A percentile compares a stretch with the other conserved stretches of the same genome.
These are phyloP conservation scores for Podospora fimiseda DNA, from an alignment of 495 filamentous ascomycete species.

Conservation along the genomic window DNA sequence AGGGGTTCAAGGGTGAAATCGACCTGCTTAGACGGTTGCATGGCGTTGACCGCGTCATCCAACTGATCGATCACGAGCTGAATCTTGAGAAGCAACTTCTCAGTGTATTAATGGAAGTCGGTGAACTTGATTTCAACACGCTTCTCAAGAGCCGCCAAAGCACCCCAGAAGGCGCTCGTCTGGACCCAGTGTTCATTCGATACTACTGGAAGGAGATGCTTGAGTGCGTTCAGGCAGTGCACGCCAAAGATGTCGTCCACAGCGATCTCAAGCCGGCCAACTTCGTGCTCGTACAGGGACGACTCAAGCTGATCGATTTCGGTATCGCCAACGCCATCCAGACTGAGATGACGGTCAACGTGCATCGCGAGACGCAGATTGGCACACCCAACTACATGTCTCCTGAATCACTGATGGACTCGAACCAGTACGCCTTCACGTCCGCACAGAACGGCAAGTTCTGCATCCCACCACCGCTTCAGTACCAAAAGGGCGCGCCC, in stretches of 20 bases:
- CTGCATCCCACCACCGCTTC: conserved; percentile 33
- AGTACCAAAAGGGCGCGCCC: conserved; percentile 41
- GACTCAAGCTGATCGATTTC: conserved; percentile 87
- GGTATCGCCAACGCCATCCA: conserved; percentile 97
- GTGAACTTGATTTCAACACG: conserved; percentile 89
- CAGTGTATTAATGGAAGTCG: conserved; percentile 95
- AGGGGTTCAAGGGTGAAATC: conserved; percentile 95
- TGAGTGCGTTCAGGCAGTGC: conserved; percentile 84
- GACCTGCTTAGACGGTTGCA: conserved; percentile 77
- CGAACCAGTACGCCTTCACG: conserved; percentile 51
- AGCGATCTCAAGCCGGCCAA: conserved; percentile 95
- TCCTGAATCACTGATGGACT: conserved; percentile 86
- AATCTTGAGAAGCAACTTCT: conserved; percentile 83
- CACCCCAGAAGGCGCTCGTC: conserved; percentile 63
- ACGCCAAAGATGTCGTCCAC: conserved; percentile 85
- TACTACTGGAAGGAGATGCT: conserved; percentile 99
- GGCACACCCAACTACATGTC: conserved; percentile 99
- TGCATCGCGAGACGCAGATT: conserved; percentile 90
- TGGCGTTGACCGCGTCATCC: conserved; percentile 81
- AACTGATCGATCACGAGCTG: conserved; percentile 85
- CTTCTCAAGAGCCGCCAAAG: conserved; percentile 64
- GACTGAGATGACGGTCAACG: conserved; percentile 88
- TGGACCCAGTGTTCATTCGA: conserved; percentile 86
- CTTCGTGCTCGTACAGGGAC: conserved; percentile 79
- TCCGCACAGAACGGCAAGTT: conserved; percentile 40